phyloP scores from a whole-genome alignment of 2,329 filamentous ascomycete genomes.

The Epicoccum nigrum region DNA sequence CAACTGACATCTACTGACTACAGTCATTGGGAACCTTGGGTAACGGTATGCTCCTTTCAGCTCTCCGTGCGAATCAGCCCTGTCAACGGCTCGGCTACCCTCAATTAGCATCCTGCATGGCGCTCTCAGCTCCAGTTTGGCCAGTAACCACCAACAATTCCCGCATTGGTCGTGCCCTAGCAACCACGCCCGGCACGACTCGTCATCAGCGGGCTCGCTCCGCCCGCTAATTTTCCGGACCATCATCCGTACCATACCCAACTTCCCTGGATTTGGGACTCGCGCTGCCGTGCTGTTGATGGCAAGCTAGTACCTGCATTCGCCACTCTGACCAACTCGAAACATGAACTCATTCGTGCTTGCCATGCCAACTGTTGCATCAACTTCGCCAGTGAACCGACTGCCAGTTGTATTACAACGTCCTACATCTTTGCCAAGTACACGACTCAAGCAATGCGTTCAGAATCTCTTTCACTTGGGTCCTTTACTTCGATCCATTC shows the following conservation, averaged over 20 bases:
- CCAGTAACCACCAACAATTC: neutral
- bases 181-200: neutral
- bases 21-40: no score
- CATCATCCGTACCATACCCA: neutral
- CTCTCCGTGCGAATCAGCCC: neutral
- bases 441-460: neutral
- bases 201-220: constrained; percentile 3
- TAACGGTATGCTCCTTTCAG: no score
- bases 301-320: constrained; percentile 11
- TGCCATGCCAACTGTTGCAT: neutral
- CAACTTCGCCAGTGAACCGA: neutral
- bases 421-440: neutral
- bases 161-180: constrained; percentile 2
- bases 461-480: neutral
- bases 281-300: neutral
- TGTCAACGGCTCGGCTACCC: neutral
- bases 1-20: no score
- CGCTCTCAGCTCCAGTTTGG: constrained; percentile 1
- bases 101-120: constrained; percentile 6
- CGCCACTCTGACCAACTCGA: neutral
- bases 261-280: neutral
- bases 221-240: constrained; percentile 1
- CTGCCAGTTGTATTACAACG: neutral
- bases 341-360: neutral
- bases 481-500: neutral